A percentile compares a stretch with the other conserved stretches of the same genome.
These are phyloP conservation scores for Penicillium pancosmium DNA, from an alignment of 495 filamentous ascomycete species.

Conservation along the genomic window DNA sequence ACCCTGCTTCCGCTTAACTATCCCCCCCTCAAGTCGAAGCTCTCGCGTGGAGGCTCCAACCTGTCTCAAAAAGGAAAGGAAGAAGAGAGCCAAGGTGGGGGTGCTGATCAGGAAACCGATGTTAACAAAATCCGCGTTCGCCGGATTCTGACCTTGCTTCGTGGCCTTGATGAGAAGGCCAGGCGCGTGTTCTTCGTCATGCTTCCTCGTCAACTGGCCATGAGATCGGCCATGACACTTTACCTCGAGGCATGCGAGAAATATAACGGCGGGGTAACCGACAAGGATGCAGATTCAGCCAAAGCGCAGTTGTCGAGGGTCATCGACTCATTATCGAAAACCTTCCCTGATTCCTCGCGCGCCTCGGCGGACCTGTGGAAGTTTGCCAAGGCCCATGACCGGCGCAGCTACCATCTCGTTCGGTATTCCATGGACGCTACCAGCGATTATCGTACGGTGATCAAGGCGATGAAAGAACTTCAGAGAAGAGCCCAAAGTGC, in stretches of 20 bases:
- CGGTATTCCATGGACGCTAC: constrained; percentile 82
- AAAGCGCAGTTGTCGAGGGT: constrained; percentile 67
- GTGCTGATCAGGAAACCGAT: constrained; percentile 58
- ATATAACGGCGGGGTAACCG: constrained; percentile 83
- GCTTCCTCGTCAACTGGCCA: constrained; percentile 70
- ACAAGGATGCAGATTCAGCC: constrained; percentile 67
- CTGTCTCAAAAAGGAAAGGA: constrained; percentile 61
- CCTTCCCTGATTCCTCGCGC: constrained; percentile 71
- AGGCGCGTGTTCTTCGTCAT: constrained; percentile 89
- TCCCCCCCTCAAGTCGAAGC: constrained; percentile 75
- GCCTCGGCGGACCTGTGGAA: constrained; percentile 76
- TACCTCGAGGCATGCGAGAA: constrained; percentile 81
- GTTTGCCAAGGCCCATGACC: constrained; percentile 90
- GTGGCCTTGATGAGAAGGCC: constrained; percentile 74
- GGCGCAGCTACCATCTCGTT: constrained; percentile 86
- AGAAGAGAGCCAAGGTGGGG: constrained; percentile 52
- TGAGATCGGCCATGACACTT: constrained; percentile 67
- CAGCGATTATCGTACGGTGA: constrained; percentile 88
- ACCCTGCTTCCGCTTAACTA: constrained; percentile 82
- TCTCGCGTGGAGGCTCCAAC: constrained; percentile 58
- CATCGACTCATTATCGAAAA: constrained; percentile 68
- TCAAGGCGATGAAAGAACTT: constrained; percentile 87
- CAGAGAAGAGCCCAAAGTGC: constrained; percentile 74
- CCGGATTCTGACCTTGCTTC: constrained; percentile 78
- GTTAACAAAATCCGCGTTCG: constrained; percentile 84